Conservation (phyloP, 2,329 filamentous ascomycete genomes). For the Fusarium musae region DNA sequence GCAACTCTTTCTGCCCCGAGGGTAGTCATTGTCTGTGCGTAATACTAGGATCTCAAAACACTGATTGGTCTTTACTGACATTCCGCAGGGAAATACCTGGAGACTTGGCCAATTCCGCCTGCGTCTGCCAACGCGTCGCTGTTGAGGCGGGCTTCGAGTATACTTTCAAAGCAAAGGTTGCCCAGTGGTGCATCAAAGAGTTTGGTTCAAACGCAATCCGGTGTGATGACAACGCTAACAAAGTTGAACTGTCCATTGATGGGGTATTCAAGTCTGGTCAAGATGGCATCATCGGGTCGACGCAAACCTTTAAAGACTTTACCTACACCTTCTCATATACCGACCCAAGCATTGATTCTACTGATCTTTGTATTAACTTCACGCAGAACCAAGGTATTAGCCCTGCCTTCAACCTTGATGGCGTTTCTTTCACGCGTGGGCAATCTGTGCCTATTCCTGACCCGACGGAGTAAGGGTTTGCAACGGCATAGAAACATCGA, state of each 20-base stretch:
- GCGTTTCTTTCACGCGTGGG: not conserved
- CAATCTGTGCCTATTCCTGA: not conserved
- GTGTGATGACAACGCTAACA: not conserved
- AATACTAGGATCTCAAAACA: rapidly evolving
- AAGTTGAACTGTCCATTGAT: not conserved
- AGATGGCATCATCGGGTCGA: rapidly evolving
- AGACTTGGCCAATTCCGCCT: not conserved
- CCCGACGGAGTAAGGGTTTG: not conserved
- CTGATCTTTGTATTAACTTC: not conserved
- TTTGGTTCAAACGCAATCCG: not conserved
- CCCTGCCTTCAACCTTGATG: not conserved
- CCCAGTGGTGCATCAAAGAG: not conserved
- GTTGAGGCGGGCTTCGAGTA: not conserved
- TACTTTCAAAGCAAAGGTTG: not conserved
- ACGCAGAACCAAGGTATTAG: not conserved
- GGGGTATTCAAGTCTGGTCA: rapidly evolving
- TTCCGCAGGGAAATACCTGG: not conserved
- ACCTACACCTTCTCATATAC: not conserved
- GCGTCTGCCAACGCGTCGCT: not conserved
- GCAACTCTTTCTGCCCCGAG: not conserved
- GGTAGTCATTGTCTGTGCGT: not conserved
- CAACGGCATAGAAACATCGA: rapidly evolving
- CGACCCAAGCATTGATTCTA: not conserved
- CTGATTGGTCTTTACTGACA: rapidly evolving
- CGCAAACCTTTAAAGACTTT: no score